phyloP scores from a whole-genome alignment of 345 rosid species.

The Syzygium grande region DNA sequence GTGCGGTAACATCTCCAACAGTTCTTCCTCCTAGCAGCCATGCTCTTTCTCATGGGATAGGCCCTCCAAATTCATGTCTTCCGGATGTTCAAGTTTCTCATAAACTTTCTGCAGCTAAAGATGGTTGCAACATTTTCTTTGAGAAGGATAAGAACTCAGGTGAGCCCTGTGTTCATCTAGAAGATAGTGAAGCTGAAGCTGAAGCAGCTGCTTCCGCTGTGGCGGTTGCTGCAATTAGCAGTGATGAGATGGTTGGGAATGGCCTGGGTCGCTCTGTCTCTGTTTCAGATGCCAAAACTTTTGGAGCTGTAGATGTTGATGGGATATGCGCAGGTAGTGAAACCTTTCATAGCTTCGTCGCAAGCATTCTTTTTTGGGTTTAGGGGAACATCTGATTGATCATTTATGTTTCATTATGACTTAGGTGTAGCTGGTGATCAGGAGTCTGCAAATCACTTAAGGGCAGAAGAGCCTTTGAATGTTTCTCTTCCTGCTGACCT shows the following conservation, averaged over 20 bases:
- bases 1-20: conserved; percentile 91
- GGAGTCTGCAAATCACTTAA: conserved; percentile 45
- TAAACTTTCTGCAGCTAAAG: conserved; percentile 33
- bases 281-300: conserved; percentile 52
- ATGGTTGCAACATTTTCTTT: conserved; percentile 50
- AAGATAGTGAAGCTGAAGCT: conserved; percentile 69
- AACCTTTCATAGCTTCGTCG: background rate
- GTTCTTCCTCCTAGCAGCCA: conserved; percentile 44
- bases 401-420: background rate
- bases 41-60: conserved; percentile 46
- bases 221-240: conserved; percentile 91
- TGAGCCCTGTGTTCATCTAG: conserved; percentile 47
- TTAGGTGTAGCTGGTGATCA: conserved; percentile 46
- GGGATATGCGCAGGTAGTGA: conserved; percentile 30
- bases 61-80: conserved; percentile 46
- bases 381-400: background rate
- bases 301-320: conserved; percentile 40
- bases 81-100: conserved; percentile 37
- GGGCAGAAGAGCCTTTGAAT: conserved; percentile 74
- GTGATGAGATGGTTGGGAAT: conserved; percentile 60
- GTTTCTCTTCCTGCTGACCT: conserved; percentile 97
- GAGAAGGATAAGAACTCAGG: conserved; percentile 51
- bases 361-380: background rate
- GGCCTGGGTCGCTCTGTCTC: conserved; percentile 34
- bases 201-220: conserved; percentile 93